A percentile compares a stretch with the other conserved stretches of the same genome.
These are phyloP conservation scores for Rutstroemia sp. DNA, from an alignment of 2,329 filamentous ascomycete genomes.

Conservation along the genomic window DNA sequence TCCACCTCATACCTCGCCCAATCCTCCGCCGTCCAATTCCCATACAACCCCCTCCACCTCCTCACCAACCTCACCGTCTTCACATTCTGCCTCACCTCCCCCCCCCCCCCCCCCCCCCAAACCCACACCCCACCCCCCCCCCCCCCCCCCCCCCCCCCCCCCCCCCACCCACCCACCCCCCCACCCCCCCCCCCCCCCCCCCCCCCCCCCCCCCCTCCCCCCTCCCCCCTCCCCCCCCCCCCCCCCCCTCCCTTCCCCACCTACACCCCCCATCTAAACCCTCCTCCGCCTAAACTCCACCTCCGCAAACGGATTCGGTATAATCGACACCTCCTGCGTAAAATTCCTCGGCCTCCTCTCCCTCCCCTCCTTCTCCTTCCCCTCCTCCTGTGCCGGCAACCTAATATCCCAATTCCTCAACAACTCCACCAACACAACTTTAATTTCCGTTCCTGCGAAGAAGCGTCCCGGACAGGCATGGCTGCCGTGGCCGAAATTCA, in stretches of 20 bases:
- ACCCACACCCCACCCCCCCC: not conserved
- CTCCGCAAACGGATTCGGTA: not conserved
- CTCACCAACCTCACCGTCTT: not conserved
- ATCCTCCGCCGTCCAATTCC: not conserved
- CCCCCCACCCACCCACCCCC: no score
- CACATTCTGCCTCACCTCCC: not conserved
- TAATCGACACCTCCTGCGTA: not conserved
- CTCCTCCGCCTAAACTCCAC: not conserved
- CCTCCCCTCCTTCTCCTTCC: not conserved
- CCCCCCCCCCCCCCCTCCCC: no score
- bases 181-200: no score
- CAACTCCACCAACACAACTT: not conserved
- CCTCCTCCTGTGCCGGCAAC: not conserved
- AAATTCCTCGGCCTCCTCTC: not conserved
- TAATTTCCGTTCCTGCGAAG: not conserved
- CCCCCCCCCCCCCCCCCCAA: not conserved
- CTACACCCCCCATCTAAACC: not conserved
- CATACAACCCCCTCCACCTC: not conserved
- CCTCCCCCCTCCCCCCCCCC: no score
- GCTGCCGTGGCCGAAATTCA: conserved; percentile 2
- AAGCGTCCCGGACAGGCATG: conserved; percentile 1
- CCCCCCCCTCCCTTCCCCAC: no score
- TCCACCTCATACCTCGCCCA: not conserved
- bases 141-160: no score
- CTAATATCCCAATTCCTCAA: not conserved